Percentiles rank a stretch among this genome's conserved stretches.
Evolutionary conservation across 768 basidiomycete species (phyloP).

Genomic region (Rhizopogon vulgaris): DNA sequence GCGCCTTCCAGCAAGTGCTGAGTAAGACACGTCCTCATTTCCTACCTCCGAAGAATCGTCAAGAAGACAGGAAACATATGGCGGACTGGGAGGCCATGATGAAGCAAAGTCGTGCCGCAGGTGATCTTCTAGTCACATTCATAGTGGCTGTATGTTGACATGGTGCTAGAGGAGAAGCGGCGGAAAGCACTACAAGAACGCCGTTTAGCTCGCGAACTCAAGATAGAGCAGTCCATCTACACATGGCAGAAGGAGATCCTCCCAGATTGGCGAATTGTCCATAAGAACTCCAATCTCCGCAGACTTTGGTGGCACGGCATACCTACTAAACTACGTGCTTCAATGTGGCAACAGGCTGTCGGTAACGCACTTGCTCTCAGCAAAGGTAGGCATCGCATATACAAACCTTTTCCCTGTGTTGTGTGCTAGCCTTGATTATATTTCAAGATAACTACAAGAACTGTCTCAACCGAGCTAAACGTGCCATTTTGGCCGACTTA

Average conservation of each 20-base stretch:
- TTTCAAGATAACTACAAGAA: conserved; percentile 62
- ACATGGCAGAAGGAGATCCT: conserved; percentile 76
- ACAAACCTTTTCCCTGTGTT: neutral
- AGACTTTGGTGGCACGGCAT: conserved; percentile 88
- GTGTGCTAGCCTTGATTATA: conserved; percentile 1
- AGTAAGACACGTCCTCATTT: conserved; percentile 80
- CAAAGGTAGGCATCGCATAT: conserved; percentile 50
- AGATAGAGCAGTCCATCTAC: conserved; percentile 62
- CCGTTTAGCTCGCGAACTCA: conserved; percentile 55
- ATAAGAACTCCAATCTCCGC: conserved; percentile 57
- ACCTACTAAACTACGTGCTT: conserved; percentile 71
- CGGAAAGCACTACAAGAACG: conserved; percentile 57
- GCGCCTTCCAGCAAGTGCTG: conserved; percentile 68
- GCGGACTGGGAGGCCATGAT: conserved; percentile 88
- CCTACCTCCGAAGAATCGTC: conserved; percentile 74
- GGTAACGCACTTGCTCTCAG: conserved; percentile 78
- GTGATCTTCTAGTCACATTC: conserved; percentile 34
- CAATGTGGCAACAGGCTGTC: conserved; percentile 80
- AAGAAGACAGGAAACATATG: conserved; percentile 80
- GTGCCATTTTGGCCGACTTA: conserved; percentile 54
- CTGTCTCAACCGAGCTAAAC: conserved; percentile 68
- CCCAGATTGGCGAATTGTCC: conserved; percentile 77
- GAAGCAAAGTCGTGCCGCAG: conserved; percentile 67
- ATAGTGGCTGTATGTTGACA: conserved; percentile 1
- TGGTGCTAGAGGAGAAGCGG: conserved; percentile 59